Evolutionary conservation across 306 rosid genomes (phyloP), one percentile per base, ranked within the genome.

Genomic region (Bauhinia variegata): DNA sequence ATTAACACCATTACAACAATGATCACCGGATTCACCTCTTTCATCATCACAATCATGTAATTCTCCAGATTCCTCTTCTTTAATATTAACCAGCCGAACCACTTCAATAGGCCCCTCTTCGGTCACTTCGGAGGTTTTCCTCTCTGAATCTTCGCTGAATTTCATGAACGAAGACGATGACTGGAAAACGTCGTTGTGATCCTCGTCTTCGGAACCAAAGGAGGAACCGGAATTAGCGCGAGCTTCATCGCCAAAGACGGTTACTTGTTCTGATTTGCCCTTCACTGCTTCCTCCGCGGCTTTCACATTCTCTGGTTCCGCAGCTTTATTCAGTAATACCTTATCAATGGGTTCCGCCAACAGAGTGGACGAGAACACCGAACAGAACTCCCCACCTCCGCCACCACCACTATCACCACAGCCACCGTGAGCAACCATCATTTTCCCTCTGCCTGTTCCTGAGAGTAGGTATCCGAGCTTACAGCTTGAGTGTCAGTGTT

Each of bases 61-160:
- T 1, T 46, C 43, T 8, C 61, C 78, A 2, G 5, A 32, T 4
- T 23, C 71, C 37, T 85, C 95, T 19, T 85, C 78, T 76, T 91
- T 86, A 2, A 88, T 33, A 2, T 33, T 41, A 41, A 15, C 3
- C 10, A 16, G 10, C 5, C 28, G 58, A 46, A 54, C 70, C 31
- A 38, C 60, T 16, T 13, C 53, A 11, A 10, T 28, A 9, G 30
- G 72, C 5, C 50, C 75, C 14, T 28, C 47, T 13, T 67, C 75
- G 0, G 73, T 58, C 2, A 68, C 32, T 11, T 11, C 79, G 0
- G 78, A 53, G n/a, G 43, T 43, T 60, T 54, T 54, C 38, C n/a
- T 68, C 11, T 56, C 70, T 28, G 58, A 65, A 49, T 13, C 48
- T 8, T 65, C 72, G 41, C 76, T 73, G n/a, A 15, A 44, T 44